Evolutionary conservation across 1,284 basidiomycete genomes (phyloP).

Genomic region (Ceratobasidium sp.): DNA sequence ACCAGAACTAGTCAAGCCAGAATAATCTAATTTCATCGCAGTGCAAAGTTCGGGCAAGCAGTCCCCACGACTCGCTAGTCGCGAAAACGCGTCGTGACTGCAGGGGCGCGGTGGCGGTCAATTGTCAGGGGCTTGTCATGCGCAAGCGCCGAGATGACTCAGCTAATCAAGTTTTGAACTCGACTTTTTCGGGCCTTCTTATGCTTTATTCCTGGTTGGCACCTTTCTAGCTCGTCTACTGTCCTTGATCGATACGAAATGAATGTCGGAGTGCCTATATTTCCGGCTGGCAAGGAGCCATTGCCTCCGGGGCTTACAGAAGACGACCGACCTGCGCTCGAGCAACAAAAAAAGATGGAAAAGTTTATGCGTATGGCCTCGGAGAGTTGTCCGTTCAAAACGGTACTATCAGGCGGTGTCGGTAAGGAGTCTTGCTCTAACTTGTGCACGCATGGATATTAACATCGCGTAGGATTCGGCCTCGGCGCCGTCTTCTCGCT

Average conservation of each 20-base stretch:
- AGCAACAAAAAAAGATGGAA: constrained; percentile 82
- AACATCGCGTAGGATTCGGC: constrained; percentile 76
- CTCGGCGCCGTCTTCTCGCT: constrained; percentile 96
- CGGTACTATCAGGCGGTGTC: constrained; percentile 79
- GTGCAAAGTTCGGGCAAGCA: background rate
- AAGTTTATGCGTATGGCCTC: constrained; percentile 75
- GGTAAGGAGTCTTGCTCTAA: constrained; percentile 67
- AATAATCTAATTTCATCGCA: background rate
- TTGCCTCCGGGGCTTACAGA: constrained; percentile 86
- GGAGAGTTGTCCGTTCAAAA: constrained; percentile 90
- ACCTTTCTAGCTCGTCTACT: background rate
- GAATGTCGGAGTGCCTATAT: constrained; percentile 58
- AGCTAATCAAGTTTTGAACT: constrained; percentile 27
- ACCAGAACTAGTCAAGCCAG: background rate
- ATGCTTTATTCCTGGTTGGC: background rate
- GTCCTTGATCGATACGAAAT: background rate
- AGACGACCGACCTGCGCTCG: constrained; percentile 77
- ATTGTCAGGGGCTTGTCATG: background rate
- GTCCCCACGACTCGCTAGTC: background rate
- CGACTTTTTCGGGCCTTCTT: background rate
- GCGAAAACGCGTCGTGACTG: background rate
- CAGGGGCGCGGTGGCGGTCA: background rate
- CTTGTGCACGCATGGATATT: background rate
- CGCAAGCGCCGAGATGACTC: constrained; percentile 24
- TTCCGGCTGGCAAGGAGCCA: constrained; percentile 76